These are phyloP conservation scores for Amoeboaphelidium protococcarum DNA, from an alignment of 371 early-diverging fungal genomes.

Conservation along the genomic window DNA sequence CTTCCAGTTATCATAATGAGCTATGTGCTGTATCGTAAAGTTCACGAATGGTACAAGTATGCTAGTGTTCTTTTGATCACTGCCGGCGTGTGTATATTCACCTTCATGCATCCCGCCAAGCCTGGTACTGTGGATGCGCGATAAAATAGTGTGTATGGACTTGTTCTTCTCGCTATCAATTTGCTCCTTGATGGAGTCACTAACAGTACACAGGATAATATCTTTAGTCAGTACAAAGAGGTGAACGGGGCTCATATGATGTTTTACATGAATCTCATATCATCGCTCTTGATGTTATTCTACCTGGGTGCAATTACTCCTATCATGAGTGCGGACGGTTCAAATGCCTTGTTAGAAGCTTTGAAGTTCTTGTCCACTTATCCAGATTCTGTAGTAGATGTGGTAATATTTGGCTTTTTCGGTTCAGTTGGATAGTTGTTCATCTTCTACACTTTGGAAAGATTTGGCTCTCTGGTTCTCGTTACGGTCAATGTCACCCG, in stretches of 20 bases:
- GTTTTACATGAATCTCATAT: slow-evolving; percentile 79
- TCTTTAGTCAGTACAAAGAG: slow-evolving; percentile 40
- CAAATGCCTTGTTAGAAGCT: slow-evolving; percentile 38
- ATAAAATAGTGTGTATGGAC: slow-evolving; percentile 35
- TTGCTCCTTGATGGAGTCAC: slow-evolving; percentile 75
- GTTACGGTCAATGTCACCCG: slow-evolving; percentile 88
- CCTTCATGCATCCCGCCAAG: slow-evolving; percentile 35
- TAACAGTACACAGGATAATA: slow-evolving; percentile 92
- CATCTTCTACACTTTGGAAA: slow-evolving; percentile 77
- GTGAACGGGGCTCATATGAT: slow-evolving; percentile 78
- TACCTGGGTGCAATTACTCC: slow-evolving; percentile 27
- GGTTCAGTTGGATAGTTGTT: slow-evolving; percentile 93
- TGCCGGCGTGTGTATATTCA: slow-evolving; percentile 68
- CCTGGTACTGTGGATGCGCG: slow-evolving; percentile 14
- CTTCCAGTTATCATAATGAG: slow-evolving; percentile 89
- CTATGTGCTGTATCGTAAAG: slow-evolving; percentile 57
- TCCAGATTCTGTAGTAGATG: slow-evolving; percentile 50
- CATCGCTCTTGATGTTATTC: slow-evolving; percentile 29
- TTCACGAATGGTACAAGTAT: slow-evolving; percentile 56
- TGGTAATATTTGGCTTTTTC: slow-evolving; percentile 57
- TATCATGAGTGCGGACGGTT: slow-evolving; percentile 29
- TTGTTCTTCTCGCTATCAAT: slow-evolving; percentile 52
- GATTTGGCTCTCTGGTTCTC: slow-evolving; percentile 65
- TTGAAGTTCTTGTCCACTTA: slow-evolving; percentile 39
- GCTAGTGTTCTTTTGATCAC: slow-evolving; percentile 58